A percentile compares a stretch with the other conserved stretches of the same genome.
Conservation (phyloP, 495 filamentous ascomycete species). For the Coniosporium apollinis region DNA sequence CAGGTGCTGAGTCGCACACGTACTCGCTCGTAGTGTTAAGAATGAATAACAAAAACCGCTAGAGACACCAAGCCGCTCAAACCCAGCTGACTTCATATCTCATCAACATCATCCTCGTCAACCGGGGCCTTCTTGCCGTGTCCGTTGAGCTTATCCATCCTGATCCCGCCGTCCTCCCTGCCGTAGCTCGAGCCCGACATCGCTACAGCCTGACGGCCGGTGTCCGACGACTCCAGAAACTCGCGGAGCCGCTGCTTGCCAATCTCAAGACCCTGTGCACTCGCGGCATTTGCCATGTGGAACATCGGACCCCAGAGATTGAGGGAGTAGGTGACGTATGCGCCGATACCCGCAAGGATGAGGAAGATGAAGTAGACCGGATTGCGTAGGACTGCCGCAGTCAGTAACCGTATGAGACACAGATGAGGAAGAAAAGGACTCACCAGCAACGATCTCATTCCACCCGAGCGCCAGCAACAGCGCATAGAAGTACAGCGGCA, state of each 20-base stretch:
- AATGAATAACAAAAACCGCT: too few relatives aligned
- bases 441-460: slow-evolving; percentile 91
- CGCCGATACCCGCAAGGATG: slow-evolving; percentile 52
- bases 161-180: slow-evolving; percentile 1
- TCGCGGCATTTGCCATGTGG: slow-evolving; percentile 82
- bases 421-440: slow-evolving; percentile 24
- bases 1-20: too few relatives aligned
- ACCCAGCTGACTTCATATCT: slow-evolving; percentile 6
- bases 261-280: slow-evolving; percentile 69
- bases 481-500: slow-evolving; percentile 88
- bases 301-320: slow-evolving; percentile 93
- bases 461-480: slow-evolving; percentile 78
- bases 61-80: too few relatives aligned
- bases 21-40: too few relatives aligned
- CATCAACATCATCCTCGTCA: slow-evolving; percentile 2
- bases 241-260: slow-evolving; percentile 77
- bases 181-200: slow-evolving; percentile 33
- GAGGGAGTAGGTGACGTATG: slow-evolving; percentile 78
- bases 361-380: slow-evolving; percentile 83
- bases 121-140: neutral
- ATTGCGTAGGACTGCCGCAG: slow-evolving; percentile 61
- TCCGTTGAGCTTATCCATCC: slow-evolving; percentile 1
- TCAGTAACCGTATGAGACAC: neutral
- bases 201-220: slow-evolving; percentile 60
- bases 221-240: slow-evolving; percentile 67